Conservation (phyloP, 768 basidiomycete species). For the Leccinum pellstonianum region DNA sequence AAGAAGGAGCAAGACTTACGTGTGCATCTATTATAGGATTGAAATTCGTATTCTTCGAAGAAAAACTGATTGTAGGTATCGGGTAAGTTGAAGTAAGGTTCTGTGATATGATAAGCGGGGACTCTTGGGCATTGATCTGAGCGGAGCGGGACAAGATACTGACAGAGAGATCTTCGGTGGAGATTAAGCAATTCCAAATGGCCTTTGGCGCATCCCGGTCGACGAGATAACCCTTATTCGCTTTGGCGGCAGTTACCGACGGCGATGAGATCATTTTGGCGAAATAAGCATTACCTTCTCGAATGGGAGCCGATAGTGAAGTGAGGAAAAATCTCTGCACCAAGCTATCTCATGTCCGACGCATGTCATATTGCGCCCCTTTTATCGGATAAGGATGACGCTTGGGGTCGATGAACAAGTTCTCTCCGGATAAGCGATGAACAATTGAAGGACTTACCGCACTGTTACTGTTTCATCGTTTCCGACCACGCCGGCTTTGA, state of each 20-base stretch:
- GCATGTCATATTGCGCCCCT: conserved; percentile 78
- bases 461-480: conserved; percentile 23
- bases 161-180: conserved; percentile 66
- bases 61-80: conserved; percentile 93
- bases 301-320: conserved; percentile 82
- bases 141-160: conserved; percentile 16
- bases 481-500: conserved; percentile 68
- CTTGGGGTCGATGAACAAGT: conserved; percentile 36
- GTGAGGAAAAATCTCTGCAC: conserved; percentile 77
- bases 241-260: conserved; percentile 14
- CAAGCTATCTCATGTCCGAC: conserved; percentile 80
- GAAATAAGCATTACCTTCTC: conserved; percentile 65
- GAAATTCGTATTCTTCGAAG: conserved; percentile 96
- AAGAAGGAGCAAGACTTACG: conserved; percentile 51
- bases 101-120: conserved; percentile 79
- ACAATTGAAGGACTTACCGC: conserved; percentile 21
- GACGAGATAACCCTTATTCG: conserved; percentile 77
- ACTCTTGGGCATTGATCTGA: conserved; percentile 71
- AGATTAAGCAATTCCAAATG: conserved; percentile 90
- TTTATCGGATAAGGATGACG: conserved; percentile 75
- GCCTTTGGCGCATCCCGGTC: conserved; percentile 97
- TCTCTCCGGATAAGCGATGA: background rate
- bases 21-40: conserved; percentile 74
- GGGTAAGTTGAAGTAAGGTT: conserved; percentile 92
- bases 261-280: background rate